Percentiles rank a stretch among this genome's conserved stretches.
Conservation (phyloP, 2,329 filamentous ascomycete genomes). For the Curvularia hawaiiensis region DNA sequence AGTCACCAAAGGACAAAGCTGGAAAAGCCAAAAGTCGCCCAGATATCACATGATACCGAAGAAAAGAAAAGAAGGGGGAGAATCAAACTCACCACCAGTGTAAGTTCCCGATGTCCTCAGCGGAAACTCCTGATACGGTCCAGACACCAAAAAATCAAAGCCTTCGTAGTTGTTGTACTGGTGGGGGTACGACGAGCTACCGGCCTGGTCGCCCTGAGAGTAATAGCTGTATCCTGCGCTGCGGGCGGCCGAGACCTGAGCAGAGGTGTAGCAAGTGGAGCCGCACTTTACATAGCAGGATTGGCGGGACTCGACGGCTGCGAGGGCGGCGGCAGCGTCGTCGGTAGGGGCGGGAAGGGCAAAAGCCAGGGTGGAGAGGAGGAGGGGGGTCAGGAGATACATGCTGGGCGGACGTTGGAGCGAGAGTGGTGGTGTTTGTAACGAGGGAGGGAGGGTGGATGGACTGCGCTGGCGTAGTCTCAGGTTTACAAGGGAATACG, state of each 20-base stretch:
- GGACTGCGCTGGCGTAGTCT: too few species aligned
- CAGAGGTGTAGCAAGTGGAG: slow-evolving; percentile 57
- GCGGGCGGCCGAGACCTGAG: slow-evolving; percentile 57
- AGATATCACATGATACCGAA: too few species aligned
- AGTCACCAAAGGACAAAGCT: too few species aligned
- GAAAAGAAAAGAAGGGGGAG: background rate
- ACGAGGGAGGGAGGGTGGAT: slow-evolving; percentile 7
- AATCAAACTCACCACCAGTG: slow-evolving; percentile 56
- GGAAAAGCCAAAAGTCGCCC: too few species aligned
- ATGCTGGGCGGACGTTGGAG: background rate
- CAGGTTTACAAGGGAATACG: background rate
- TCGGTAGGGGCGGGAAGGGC: slow-evolving; percentile 28
- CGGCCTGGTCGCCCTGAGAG: slow-evolving; percentile 44
- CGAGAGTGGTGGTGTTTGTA: background rate
- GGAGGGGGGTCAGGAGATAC: slow-evolving; percentile 12
- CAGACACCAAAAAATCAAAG: slow-evolving; percentile 62
- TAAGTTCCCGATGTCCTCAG: slow-evolving; percentile 59
- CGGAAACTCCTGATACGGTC: slow-evolving; percentile 69
- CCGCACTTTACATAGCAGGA: slow-evolving; percentile 60
- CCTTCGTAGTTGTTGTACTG: slow-evolving; percentile 67
- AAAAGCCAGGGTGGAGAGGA: slow-evolving; percentile 18
- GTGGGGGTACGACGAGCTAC: slow-evolving; percentile 61
- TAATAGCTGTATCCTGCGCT: slow-evolving; percentile 60
- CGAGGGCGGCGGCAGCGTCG: slow-evolving; percentile 23
- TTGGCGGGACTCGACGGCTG: slow-evolving; percentile 46